phyloP scores from a whole-genome alignment of 306 rosid genomes.

The Lupinus albus region DNA sequence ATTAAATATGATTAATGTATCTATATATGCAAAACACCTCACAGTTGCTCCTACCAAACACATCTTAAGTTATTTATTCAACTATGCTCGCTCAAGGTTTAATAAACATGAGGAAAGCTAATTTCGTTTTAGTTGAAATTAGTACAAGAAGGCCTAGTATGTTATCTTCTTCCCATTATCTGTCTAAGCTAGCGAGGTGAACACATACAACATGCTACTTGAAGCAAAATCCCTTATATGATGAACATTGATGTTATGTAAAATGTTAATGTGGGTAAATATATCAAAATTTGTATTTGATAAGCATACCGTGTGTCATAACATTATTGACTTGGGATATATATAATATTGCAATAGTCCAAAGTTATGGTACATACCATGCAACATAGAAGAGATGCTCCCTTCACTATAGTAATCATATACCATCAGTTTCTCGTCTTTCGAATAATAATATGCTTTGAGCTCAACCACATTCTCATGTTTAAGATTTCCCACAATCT shows the following conservation, averaged over 20 bases:
- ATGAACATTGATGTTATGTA: conserved; percentile 14
- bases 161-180: too few species aligned
- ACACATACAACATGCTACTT: not conserved
- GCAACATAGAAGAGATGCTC: conserved; percentile 49
- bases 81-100: not conserved
- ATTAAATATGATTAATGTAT: not conserved
- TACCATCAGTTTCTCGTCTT: conserved; percentile 53
- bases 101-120: too few species aligned
- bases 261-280: not conserved
- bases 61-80: not conserved
- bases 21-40: too few species aligned
- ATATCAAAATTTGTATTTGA: not conserved
- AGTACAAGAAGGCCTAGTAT: not conserved
- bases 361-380: conserved; percentile 45
- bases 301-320: not conserved
- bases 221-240: not conserved
- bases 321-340: not conserved
- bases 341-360: not conserved
- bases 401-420: conserved; percentile 49
- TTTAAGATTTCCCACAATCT: conserved; percentile 47
- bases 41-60: conserved; percentile 9
- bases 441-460: conserved; percentile 54
- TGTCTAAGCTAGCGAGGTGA: conserved; percentile 14
- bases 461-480: conserved; percentile 52
- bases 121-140: too few species aligned